Evolutionary conservation across 257 asterid genomes (phyloP), one percentile per base, ranked within the genome.

Genomic region (Solanum arcanum): DNA sequence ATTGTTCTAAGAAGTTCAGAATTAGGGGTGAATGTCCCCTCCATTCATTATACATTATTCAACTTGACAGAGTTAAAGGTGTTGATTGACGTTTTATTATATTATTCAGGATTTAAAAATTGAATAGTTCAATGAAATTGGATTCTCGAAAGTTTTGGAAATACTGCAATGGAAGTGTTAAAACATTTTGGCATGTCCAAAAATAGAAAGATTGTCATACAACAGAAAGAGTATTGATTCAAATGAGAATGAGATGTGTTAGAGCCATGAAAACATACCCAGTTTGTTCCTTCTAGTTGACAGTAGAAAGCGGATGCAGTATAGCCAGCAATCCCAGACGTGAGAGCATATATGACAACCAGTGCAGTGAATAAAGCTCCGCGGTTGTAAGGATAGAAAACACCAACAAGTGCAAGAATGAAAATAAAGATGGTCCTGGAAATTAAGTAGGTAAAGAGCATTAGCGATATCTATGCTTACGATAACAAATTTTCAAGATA

Each of bases 221-320:
- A 41, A 39, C 18, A 7, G 82, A 75, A 39, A 31, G 56, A 75
- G 56, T 23, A 75, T 39, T 1, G 33, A 3, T 76, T 23, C 33
- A 75, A 75, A 39, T 76, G 83, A 31, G 27, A 76, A 76, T 29
- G 59, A 76, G 13, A 75, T 75, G 83, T 12, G 33, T 76, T 41
- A 41, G 70, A 87, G 75, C 64, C 86, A 60, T 9, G 60, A 39
- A 68, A 56, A 69, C 91, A 87, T 86, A 93, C 94, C 94, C 95
- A 93, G 86, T 90, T 93, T 86, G 90, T 87, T 66, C 95, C 95
- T 86, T 93, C 95, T 25, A 93, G 88, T 87, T 91, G 95, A 90
- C 90, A 81, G 86, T 93, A 91, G 91, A 90, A 93, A 83, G 92
- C 91, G 15, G 95, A 77, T 27, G 95, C 89, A 46, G 92, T 89